Evolutionary conservation across 352 stramenopile species (phyloP), one percentile per base, ranked within the genome.

Genomic region (Phytophthora sp.): DNA sequence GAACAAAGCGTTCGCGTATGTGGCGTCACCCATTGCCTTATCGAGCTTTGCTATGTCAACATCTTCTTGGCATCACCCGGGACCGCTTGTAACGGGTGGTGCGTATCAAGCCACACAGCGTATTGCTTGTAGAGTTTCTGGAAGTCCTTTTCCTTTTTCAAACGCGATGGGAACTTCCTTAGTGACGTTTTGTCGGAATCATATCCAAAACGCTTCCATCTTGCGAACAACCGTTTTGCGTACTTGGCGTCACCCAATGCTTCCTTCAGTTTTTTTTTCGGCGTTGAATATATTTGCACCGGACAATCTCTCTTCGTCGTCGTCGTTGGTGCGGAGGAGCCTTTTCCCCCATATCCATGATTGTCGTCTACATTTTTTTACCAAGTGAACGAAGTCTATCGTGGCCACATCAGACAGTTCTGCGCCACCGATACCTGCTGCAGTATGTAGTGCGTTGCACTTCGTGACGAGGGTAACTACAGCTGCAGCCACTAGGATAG

Each of bases 241-340:
- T 62, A 62, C 3, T 15, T 48, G 23, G 41, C 4, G 42, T 62
- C 31, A 1, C 10, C 13, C 7, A 54, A 13, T 12, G 54, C 54
- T 17, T 38, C 9, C 13, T n/a, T n/a, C n/a, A n/a, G 45, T 23
- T 11, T 54, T 30, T 31, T 62, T 62, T 23, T 38, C 9, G 0
- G 30, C 12, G 23, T 54, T 46, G 31, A 62, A 62, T 31, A 62
- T 34, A 1, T 62, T 62, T 0, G n/a, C 18, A n/a, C 54, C 42
- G 12, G 12, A 3, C 39, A 30, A 20, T 30, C 39, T 46, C 0
- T 46, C 39, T 46, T 46, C 39, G 13, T 41, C 34, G 12, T n/a
- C n/a, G n/a, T n/a, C n/a, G n/a, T n/a, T n/a, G n/a, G n/a, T n/a
- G n/a, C n/a, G n/a, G n/a, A n/a, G n/a, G n/a, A n/a, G n/a, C n/a